Evolutionary conservation across 176 grass and related monocot species (phyloP).

Genomic region (Zoysia japonica): DNA sequence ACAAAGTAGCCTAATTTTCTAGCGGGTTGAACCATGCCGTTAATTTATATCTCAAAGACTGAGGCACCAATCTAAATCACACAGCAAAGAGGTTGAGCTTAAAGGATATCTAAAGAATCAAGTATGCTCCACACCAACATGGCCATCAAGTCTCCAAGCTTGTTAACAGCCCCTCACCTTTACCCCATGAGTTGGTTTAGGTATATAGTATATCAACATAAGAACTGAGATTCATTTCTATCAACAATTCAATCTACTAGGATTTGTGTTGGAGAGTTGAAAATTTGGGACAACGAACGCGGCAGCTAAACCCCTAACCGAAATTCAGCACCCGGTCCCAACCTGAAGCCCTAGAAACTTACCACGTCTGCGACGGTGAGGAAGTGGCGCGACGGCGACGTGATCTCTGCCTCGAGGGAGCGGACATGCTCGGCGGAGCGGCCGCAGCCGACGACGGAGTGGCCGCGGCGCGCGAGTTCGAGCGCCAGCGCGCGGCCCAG

Average conservation of each 20-base stretch:
- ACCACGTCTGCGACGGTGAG: slow-evolving; percentile 74
- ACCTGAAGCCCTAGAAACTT: not conserved
- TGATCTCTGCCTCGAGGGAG: slow-evolving; percentile 68
- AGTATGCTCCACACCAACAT: not conserved
- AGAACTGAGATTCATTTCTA: too few relatives aligned
- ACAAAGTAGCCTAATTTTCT: not conserved
- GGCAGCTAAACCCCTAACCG: not conserved
- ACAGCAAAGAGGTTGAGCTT: not conserved
- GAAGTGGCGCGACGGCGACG: slow-evolving; percentile 67
- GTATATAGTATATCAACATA: too few relatives aligned
- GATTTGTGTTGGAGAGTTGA: not conserved
- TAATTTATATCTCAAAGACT: slow-evolving; percentile 2
- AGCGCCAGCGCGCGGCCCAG: slow-evolving; percentile 78
- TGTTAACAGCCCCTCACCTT: not conserved
- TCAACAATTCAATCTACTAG: too few relatives aligned
- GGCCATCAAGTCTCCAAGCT: not conserved
- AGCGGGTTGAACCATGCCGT: not conserved
- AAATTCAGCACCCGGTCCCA: not conserved
- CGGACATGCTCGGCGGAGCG: slow-evolving; percentile 75
- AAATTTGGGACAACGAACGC: not conserved
- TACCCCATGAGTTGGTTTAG: not conserved
- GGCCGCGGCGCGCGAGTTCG: slow-evolving; percentile 73
- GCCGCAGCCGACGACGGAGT: slow-evolving; percentile 76
- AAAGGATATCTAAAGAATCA: slow-evolving; percentile 8
- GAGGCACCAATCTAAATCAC: not conserved